A percentile compares a stretch with the other conserved stretches of the same genome.
These are phyloP conservation scores for Globisporangium abappressorium DNA, from an alignment of 352 stramenopile genomes.

Conservation along the genomic window DNA sequence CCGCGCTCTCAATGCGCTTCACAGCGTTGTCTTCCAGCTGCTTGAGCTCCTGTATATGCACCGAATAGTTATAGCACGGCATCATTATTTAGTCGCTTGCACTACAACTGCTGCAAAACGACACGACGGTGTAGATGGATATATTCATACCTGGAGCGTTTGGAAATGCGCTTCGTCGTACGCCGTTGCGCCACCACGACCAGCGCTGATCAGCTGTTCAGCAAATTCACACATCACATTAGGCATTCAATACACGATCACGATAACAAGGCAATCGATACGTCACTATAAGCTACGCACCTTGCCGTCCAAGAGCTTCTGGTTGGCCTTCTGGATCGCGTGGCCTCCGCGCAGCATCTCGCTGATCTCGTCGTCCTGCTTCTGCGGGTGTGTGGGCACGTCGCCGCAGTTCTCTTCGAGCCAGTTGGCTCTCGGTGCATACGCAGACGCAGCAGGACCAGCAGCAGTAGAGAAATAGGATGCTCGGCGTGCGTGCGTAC, in stretches of 20 bases:
- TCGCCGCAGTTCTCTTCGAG: slow-evolving; percentile 64
- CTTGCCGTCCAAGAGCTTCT: slow-evolving; percentile 45
- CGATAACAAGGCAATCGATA: background rate
- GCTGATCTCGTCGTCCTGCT: slow-evolving; percentile 44
- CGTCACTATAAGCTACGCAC: slow-evolving; percentile 16
- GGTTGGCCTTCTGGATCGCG: slow-evolving; percentile 52
- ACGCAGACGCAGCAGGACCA: background rate
- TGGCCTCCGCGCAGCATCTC: slow-evolving; percentile 74
- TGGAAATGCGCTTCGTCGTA: slow-evolving; percentile 36
- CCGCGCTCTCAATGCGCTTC: slow-evolving; percentile 44
- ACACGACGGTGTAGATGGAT: background rate
- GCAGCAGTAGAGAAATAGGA: background rate
- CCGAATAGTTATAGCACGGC: no score
- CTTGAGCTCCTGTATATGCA: slow-evolving; percentile 40
- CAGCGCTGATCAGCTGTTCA: slow-evolving; percentile 30
- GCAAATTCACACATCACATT: background rate
- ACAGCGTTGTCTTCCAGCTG: slow-evolving; percentile 42
- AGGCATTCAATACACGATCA: background rate
- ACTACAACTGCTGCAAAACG: no score
- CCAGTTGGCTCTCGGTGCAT: slow-evolving; percentile 37
- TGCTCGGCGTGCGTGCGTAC: background rate
- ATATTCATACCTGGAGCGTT: slow-evolving; percentile 42
- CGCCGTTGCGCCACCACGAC: slow-evolving; percentile 29
- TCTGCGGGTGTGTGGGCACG: slow-evolving; percentile 40
- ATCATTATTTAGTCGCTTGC: background rate